Conservation (phyloP, 2,329 filamentous ascomycete species). For the Teratosphaeria epicoccoides region DNA sequence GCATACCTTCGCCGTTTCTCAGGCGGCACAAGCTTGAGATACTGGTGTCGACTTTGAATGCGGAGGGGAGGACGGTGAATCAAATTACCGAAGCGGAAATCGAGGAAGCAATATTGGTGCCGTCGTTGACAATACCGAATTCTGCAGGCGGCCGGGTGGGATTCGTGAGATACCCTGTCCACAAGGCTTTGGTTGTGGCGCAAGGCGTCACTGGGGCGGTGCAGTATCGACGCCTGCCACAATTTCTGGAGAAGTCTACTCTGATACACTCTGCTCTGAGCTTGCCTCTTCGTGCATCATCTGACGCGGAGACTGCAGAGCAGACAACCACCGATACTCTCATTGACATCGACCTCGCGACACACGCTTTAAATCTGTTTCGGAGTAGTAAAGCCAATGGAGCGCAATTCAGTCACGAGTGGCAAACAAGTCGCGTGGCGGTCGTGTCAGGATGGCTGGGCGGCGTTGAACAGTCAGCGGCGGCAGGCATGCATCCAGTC, state of each 20-base stretch:
- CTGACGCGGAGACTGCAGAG: slow-evolving; percentile 4
- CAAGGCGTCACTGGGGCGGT: slow-evolving; percentile 61
- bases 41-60: slow-evolving; percentile 42
- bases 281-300: slow-evolving; percentile 29
- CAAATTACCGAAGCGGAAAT: slow-evolving; percentile 28
- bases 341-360: slow-evolving; percentile 55
- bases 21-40: slow-evolving; percentile 56
- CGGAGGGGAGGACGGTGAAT: slow-evolving; percentile 28
- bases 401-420: slow-evolving; percentile 24
- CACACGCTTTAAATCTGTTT: slow-evolving; percentile 46
- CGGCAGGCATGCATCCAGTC: slow-evolving; percentile 49
- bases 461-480: slow-evolving; percentile 22
- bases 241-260: slow-evolving; percentile 22
- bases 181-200: slow-evolving; percentile 65
- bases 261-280: slow-evolving; percentile 49
- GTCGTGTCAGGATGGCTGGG: slow-evolving; percentile 19
- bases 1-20: slow-evolving; percentile 52
- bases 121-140: slow-evolving; percentile 56
- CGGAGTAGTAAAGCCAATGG: slow-evolving; percentile 24
- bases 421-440: slow-evolving; percentile 24
- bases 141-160: slow-evolving; percentile 55
- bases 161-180: slow-evolving; percentile 68
- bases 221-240: slow-evolving; percentile 34
- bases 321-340: slow-evolving; percentile 16
- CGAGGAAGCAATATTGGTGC: slow-evolving; percentile 62